Base-by-base conservation (phyloP, 2,329 filamentous ascomycete species). In the Cadophora sp. region DNA sequence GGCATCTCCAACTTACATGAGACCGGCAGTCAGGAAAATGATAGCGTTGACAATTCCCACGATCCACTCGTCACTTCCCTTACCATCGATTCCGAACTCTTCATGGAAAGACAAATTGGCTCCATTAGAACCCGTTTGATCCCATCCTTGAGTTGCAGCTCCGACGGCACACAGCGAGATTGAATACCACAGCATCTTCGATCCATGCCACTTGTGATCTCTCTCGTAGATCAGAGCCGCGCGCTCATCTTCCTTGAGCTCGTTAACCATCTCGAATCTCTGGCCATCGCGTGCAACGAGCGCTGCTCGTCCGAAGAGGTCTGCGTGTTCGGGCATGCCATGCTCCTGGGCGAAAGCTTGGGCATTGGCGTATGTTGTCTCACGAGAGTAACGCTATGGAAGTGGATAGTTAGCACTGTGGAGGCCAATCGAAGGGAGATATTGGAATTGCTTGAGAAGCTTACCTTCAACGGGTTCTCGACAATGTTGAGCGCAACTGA, bases 111-210 rank as follows among this genome's bases (percentile, higher is more conserved):
- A 79, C 7, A 82, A 73, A 62, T 82, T 81, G 26, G 80, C 80
- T 0, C 79, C 80, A 48, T 80, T 86, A 0, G 86, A 85, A 65
- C 81, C 72, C 4, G 81, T 73, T 55, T 74, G 69, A 65, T 65
- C 64, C 64, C 64, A 65, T 27, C 67, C 67, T 74, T 89, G 86
- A 12, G 91, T 87, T 19, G 89, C 88, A n/a, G 89, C 89, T 56
- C 88, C 89, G 59, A 91, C 86, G 63, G 89, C 90, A 77, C 88
- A 91, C 22, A 88, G 85, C 9, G 85, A 81, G 72, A 92, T 90
- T 40, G 90, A 91, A 71, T 90, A 83, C 80, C 88, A 89, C 12
- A 92, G 81, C 66, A 85, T 84, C 74, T 76, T 82, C 0, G 90
- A 88, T 34, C 89, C 83, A 68, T 85, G 83, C 87, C 90, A 92